Evolutionary conservation across 495 filamentous ascomycete genomes (phyloP), one percentile per base, ranked within the genome.

Genomic region (Alectoria sarmentosa): DNA sequence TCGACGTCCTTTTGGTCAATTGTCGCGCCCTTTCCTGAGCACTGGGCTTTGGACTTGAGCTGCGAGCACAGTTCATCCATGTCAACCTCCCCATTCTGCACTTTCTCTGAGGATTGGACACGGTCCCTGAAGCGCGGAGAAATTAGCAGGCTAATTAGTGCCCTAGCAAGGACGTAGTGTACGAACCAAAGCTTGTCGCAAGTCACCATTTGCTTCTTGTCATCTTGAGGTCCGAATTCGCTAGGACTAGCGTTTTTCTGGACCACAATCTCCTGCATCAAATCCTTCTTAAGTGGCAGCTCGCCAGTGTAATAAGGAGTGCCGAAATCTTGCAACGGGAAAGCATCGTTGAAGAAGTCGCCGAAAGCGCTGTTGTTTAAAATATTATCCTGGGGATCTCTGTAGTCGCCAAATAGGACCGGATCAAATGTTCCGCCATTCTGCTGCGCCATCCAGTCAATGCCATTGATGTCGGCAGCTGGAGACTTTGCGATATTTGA

Each of bases 11-110:
- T 85, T 76, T 96, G 84, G 68, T 90, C 88, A 58, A 98, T 88
- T 30, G 97, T 91, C n/a, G 93, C 89, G 36, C 94, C 93, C 34
- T 82, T 85, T 71, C 95, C 94, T 2, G 91, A 95, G 73, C 95
- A 99, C 73, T 92, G 92, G 55, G 95, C 95, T 77, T 99, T 99
- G 70, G 89, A 88, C 64, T 92, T 88, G n/a, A 99, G 83, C 67
- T 99, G 92, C 9, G 88, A 86, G 76, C 95, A 99, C 17, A 99
- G 82, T 61, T 84, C 83, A 72, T 99, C 95, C 68, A 99, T 88
- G 69, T 99, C 94, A 66, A 96, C 85, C 67, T 93, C 90, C 69
- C 91, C 92, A 57, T 83, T 87, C 69, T 88, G 88, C 71, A 94
- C 94, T 71, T 87, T 90, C 58, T 91, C 88, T 74, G 92, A 94